Percentiles rank a stretch among this genome's conserved stretches.
phyloP scores from a whole-genome alignment of 2,329 filamentous ascomycete species.

The Neoscytalidium dimidiatum region DNA sequence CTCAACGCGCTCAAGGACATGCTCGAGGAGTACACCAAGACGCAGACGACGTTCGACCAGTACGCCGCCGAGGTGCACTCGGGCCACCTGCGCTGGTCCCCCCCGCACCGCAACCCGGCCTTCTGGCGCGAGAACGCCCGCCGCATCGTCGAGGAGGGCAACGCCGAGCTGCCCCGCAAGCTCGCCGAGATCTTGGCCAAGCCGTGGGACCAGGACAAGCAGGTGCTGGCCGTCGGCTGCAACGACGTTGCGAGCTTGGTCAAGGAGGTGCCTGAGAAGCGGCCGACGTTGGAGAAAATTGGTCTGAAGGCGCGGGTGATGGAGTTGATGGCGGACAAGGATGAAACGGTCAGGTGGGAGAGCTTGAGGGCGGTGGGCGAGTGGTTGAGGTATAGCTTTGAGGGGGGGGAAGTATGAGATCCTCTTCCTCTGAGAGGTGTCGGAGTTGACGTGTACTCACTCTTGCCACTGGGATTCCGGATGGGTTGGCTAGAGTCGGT shows the following conservation, averaged over 20 bases:
- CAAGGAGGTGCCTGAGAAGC: slow-evolving; percentile 84
- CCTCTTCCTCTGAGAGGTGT: too few species aligned
- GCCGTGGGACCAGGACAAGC: slow-evolving; percentile 81
- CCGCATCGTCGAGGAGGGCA: slow-evolving; percentile 80
- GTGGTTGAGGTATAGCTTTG: slow-evolving; percentile 68
- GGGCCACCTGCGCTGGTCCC: slow-evolving; percentile 89
- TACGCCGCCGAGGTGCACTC: slow-evolving; percentile 81
- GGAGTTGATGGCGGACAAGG: slow-evolving; percentile 87
- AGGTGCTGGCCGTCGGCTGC: slow-evolving; percentile 87
- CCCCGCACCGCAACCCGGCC: slow-evolving; percentile 79
- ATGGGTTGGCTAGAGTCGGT: background rate
- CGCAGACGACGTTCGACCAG: slow-evolving; percentile 67
- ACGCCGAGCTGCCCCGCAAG: slow-evolving; percentile 75
- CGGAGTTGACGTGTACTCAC: too few species aligned
- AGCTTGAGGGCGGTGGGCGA: slow-evolving; percentile 81
- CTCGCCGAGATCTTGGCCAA: slow-evolving; percentile 83
- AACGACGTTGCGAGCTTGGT: slow-evolving; percentile 90
- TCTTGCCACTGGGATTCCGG: background rate
- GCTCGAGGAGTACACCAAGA: slow-evolving; percentile 81
- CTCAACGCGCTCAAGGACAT: slow-evolving; percentile 55
- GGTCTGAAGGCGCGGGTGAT: slow-evolving; percentile 86
- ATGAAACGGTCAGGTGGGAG: slow-evolving; percentile 91
- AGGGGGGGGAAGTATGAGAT: slow-evolving; percentile 20
- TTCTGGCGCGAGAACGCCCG: slow-evolving; percentile 94
- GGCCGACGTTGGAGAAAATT: slow-evolving; percentile 76